A percentile compares a stretch with the other conserved stretches of the same genome.
These are phyloP conservation scores for Trichoderma sp. DNA, from an alignment of 2,329 filamentous ascomycete species.

Conservation along the genomic window DNA sequence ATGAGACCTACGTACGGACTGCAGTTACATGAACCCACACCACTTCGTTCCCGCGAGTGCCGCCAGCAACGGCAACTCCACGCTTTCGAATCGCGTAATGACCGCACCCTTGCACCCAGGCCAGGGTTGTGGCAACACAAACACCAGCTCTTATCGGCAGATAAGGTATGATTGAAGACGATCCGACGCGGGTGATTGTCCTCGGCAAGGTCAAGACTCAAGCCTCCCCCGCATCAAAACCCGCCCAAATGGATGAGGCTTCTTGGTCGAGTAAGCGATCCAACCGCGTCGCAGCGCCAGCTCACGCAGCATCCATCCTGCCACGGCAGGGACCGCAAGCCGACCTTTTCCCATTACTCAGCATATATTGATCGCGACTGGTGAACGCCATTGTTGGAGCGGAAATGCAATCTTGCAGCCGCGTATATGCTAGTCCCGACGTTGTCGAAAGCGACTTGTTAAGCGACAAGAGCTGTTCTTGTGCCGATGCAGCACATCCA, in stretches of 20 bases:
- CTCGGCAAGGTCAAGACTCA: constrained; percentile 14
- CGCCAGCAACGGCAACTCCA: constrained; percentile 7
- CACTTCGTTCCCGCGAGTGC: constrained; percentile 14
- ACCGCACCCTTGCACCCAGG: constrained; percentile 7
- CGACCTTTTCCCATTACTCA: background rate
- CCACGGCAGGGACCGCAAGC: background rate
- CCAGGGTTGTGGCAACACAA: constrained; percentile 12
- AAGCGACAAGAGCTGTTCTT: background rate
- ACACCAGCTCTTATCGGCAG: constrained; percentile 15
- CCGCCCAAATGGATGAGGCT: constrained; percentile 14
- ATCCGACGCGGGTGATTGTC: constrained; percentile 18
- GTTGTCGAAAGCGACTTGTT: background rate
- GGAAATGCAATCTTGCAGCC: background rate
- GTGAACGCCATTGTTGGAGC: background rate
- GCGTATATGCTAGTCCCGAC: background rate
- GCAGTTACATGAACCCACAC: constrained; percentile 7
- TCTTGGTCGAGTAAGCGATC: constrained; percentile 16
- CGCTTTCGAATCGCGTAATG: constrained; percentile 7
- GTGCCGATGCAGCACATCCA: background rate
- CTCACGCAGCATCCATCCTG: background rate
- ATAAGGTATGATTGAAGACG: constrained; percentile 18
- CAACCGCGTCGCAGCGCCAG: constrained; percentile 13
- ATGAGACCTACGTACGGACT: background rate
- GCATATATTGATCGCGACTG: background rate
- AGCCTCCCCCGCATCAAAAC: constrained; percentile 19